Evolutionary conservation across 1,284 basidiomycete species (phyloP).

Genomic region (Exobasidium rhododendri): DNA sequence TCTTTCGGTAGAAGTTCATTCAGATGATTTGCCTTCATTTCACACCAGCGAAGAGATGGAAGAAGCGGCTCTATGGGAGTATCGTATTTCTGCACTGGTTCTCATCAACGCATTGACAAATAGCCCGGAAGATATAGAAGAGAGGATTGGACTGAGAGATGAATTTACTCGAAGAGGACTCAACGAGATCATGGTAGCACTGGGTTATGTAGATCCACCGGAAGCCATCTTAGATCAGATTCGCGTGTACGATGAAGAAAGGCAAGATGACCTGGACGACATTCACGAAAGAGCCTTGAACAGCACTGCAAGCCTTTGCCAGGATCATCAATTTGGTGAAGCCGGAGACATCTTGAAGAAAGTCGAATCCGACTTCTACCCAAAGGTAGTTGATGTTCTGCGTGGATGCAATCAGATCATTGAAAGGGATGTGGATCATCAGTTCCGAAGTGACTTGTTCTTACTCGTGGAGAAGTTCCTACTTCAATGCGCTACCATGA

Average conservation of each 20-base stretch:
- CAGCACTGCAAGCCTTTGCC: neutral
- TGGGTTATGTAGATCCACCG: conserved; percentile 73
- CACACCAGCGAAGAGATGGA: conserved; percentile 19
- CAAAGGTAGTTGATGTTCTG: conserved; percentile 61
- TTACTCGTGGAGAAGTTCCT: conserved; percentile 68
- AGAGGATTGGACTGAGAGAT: conserved; percentile 72
- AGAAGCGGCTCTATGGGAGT: conserved; percentile 67
- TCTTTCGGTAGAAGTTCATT: conserved; percentile 60
- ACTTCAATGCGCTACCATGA: conserved; percentile 63
- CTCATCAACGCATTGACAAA: conserved; percentile 74
- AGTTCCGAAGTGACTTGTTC: conserved; percentile 65
- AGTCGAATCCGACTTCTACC: conserved; percentile 47
- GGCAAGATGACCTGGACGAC: conserved; percentile 82
- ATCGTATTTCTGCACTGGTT: conserved; percentile 70
- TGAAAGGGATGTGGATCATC: conserved; percentile 57
- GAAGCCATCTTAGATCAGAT: conserved; percentile 71
- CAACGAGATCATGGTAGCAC: conserved; percentile 73
- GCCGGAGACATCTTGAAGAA: conserved; percentile 27
- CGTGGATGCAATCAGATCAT: conserved; percentile 58
- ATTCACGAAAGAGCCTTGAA: conserved; percentile 56
- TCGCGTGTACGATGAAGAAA: conserved; percentile 78
- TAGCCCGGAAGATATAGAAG: conserved; percentile 72
- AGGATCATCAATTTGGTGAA: conserved; percentile 14
- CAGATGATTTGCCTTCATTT: conserved; percentile 46
- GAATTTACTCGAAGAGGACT: conserved; percentile 76